Percentiles rank a stretch among this genome's conserved stretches.
These are phyloP conservation scores for Fraxinus pennsylvanica DNA, from an alignment of 257 asterid species.

Conservation along the genomic window DNA sequence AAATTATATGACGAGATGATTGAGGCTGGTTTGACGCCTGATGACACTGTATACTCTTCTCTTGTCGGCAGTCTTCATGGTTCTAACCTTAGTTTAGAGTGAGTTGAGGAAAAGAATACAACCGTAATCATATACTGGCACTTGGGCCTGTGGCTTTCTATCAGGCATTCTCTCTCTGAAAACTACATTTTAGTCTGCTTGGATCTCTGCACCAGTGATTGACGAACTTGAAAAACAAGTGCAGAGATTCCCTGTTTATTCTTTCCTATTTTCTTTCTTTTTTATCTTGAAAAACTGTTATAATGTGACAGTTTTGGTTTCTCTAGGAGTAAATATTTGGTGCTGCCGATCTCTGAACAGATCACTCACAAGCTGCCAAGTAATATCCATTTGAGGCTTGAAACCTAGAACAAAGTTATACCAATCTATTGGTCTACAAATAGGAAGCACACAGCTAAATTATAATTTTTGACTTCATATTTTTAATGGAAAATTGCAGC, in stretches of 20 bases:
- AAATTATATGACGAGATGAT: constrained; percentile 77
- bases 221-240: background rate
- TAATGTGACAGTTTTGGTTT: background rate
- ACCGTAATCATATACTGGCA: background rate
- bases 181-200: background rate
- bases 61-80: constrained; percentile 89
- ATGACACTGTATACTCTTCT: constrained; percentile 61
- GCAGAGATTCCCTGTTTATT: background rate
- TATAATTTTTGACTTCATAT: no score
- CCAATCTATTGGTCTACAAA: background rate
- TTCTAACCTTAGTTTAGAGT: background rate
- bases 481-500: no score
- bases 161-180: background rate
- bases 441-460: background rate
- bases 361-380: background rate
- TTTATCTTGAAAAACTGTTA: background rate
- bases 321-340: background rate
- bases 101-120: background rate
- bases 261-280: background rate
- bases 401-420: background rate
- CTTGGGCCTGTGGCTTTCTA: background rate
- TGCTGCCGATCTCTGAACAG: no score
- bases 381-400: background rate
- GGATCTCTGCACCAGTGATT: background rate
- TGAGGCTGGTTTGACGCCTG: constrained; percentile 64